Percentiles rank a stretch among this genome's conserved stretches.
These are phyloP conservation scores for Pelargonium australe DNA, from an alignment of 441 rosid species.

Conservation along the genomic window DNA sequence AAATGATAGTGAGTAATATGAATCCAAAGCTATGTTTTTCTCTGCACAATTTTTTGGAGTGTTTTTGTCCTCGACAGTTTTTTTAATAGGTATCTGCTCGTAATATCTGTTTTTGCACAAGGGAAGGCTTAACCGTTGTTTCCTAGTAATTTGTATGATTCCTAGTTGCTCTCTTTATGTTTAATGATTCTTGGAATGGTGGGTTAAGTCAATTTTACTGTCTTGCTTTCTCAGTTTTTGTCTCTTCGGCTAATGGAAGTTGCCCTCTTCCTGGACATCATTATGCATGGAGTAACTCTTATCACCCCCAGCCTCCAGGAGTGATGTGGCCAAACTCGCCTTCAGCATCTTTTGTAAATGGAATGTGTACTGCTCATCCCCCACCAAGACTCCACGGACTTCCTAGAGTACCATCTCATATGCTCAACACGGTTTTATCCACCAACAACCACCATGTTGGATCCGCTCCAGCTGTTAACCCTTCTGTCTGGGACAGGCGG, in stretches of 20 bases:
- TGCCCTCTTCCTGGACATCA: slow-evolving; percentile 34
- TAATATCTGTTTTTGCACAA: neutral
- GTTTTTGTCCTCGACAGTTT: neutral
- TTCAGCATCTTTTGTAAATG: slow-evolving; percentile 36
- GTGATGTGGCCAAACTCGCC: slow-evolving; percentile 52
- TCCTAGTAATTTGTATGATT: neutral
- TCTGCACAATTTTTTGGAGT: neutral
- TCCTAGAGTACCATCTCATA: slow-evolving; percentile 40
- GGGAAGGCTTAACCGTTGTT: neutral
- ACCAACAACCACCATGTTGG: slow-evolving; percentile 39
- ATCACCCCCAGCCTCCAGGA: slow-evolving; percentile 34
- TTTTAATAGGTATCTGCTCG: neutral
- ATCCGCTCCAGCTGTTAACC: slow-evolving; percentile 45
- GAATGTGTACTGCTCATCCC: slow-evolving; percentile 34
- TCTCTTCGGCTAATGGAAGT: slow-evolving; percentile 34
- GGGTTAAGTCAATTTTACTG: neutral
- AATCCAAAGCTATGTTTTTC: neutral
- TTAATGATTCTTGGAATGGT: slow-evolving; percentile 4
- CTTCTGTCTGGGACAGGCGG: slow-evolving; percentile 49
- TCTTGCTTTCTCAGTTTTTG: slow-evolving; percentile 38
- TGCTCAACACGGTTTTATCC: slow-evolving; percentile 31
- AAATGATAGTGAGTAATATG: neutral
- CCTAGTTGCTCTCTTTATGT: slow-evolving; percentile 11
- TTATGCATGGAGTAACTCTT: slow-evolving; percentile 40
- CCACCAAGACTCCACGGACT: slow-evolving; percentile 32